These are phyloP conservation scores for Neoboletus magnificus DNA, from an alignment of 768 basidiomycete species.

Conservation along the genomic window DNA sequence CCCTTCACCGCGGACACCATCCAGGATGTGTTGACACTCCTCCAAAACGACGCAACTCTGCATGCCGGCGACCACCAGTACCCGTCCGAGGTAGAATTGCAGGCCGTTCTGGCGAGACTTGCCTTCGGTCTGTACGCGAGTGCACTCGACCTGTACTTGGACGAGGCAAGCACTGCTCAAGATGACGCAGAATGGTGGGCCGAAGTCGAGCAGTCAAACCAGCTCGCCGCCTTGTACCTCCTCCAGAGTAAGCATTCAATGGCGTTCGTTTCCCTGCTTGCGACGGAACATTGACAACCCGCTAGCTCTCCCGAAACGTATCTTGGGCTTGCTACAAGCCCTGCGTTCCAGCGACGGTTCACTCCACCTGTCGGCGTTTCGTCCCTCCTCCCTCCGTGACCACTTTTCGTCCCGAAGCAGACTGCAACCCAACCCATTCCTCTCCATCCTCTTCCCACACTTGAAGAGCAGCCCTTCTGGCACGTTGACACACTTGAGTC, in stretches of 20 bases:
- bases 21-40: conserved; percentile 10
- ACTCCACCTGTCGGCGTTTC: conserved; percentile 44
- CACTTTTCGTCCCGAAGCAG: conserved; percentile 46
- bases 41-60: conserved; percentile 12
- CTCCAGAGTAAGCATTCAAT: conserved; percentile 63
- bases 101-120: conserved; percentile 47
- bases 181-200: conserved; percentile 86
- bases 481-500: conserved; percentile 15
- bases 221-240: conserved; percentile 59
- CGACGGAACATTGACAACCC: conserved; percentile 1
- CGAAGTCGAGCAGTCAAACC: conserved; percentile 57
- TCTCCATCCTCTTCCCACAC: conserved; percentile 66
- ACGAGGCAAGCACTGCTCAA: conserved; percentile 68
- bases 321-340: conserved; percentile 35
- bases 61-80: neutral
- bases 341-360: conserved; percentile 45
- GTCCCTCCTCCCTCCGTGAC: conserved; percentile 44
- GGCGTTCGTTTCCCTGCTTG: neutral
- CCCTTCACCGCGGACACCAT: conserved; percentile 20
- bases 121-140: conserved; percentile 60
- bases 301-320: conserved; percentile 28
- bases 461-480: conserved; percentile 35
- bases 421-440: conserved; percentile 49
- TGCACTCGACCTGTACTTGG: conserved; percentile 59
- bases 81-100: conserved; percentile 8